These are phyloP conservation scores for Tulasnella sp. DNA, from an alignment of 768 basidiomycete genomes.

Conservation along the genomic window DNA sequence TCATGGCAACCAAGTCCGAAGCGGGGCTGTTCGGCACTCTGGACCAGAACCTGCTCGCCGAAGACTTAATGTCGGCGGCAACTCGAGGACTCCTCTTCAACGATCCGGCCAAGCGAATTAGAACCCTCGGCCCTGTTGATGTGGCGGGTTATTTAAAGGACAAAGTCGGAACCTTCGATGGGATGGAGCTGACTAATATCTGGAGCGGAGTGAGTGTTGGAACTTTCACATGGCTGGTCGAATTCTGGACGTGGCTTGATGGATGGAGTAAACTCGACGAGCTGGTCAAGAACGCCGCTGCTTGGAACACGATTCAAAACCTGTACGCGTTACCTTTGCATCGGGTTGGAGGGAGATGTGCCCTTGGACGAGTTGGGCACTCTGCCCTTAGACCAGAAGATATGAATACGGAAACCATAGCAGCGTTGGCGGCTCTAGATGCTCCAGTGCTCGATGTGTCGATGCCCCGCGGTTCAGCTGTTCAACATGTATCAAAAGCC, in stretches of 20 bases:
- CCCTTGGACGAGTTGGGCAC: neutral
- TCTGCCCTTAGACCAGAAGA: neutral
- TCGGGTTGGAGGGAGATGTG: neutral
- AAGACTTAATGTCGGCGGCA: neutral
- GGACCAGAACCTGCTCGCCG: neutral
- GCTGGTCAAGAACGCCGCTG: neutral
- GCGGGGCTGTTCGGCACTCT: neutral
- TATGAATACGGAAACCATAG: neutral
- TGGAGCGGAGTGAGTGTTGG: constrained; percentile 27
- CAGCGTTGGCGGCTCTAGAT: neutral
- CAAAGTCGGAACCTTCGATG: neutral
- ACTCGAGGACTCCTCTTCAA: neutral
- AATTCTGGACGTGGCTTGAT: constrained; percentile 47
- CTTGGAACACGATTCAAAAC: neutral
- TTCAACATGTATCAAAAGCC: neutral
- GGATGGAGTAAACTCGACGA: constrained; percentile 30
- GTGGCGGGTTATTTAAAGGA: neutral
- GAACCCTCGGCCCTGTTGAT: neutral
- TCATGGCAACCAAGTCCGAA: neutral
- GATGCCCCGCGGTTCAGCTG: neutral
- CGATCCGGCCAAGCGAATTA: neutral
- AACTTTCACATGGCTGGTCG: constrained; percentile 38
- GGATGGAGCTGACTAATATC: neutral
- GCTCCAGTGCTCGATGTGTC: neutral
- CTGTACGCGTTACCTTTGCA: neutral